Evolutionary conservation across 2,329 filamentous ascomycete genomes (phyloP).

Genomic region (Lojkania enalia): DNA sequence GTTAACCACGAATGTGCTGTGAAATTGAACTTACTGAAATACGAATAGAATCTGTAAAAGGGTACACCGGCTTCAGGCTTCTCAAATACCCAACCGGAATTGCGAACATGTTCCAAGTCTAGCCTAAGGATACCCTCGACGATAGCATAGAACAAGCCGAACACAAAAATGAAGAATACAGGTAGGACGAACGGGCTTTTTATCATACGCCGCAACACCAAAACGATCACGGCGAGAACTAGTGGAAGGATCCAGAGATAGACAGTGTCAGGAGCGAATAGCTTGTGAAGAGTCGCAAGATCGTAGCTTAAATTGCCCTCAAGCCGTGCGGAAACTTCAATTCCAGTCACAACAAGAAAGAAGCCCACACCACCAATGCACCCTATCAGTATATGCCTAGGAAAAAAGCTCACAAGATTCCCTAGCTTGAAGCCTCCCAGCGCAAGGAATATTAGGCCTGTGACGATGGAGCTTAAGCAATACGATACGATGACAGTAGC

Average conservation of each 20-base stretch:
- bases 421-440: constrained; percentile 88
- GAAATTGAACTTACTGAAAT: constrained; percentile 71
- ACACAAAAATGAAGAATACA: constrained; percentile 79
- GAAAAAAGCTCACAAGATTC: constrained; percentile 94
- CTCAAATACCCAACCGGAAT: constrained; percentile 87
- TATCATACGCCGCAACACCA: constrained; percentile 74
- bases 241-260: constrained; percentile 84
- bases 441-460: constrained; percentile 85
- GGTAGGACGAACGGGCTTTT: constrained; percentile 85
- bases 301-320: constrained; percentile 85
- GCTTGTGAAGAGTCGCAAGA: constrained; percentile 71
- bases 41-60: constrained; percentile 97
- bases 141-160: constrained; percentile 75
- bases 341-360: constrained; percentile 87
- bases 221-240: constrained; percentile 72
- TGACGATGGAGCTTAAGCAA: constrained; percentile 86
- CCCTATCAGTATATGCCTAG: constrained; percentile 91
- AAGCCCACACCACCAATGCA: constrained; percentile 97
- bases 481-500: constrained; percentile 94
- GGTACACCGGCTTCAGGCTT: constrained; percentile 82
- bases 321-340: constrained; percentile 89
- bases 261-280: constrained; percentile 74
- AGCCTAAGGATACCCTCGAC: constrained; percentile 71
- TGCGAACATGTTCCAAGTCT: constrained; percentile 67
- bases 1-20: neutral